phyloP scores from a whole-genome alignment of 345 rosid genomes.

The Eucalyptus regnans region DNA sequence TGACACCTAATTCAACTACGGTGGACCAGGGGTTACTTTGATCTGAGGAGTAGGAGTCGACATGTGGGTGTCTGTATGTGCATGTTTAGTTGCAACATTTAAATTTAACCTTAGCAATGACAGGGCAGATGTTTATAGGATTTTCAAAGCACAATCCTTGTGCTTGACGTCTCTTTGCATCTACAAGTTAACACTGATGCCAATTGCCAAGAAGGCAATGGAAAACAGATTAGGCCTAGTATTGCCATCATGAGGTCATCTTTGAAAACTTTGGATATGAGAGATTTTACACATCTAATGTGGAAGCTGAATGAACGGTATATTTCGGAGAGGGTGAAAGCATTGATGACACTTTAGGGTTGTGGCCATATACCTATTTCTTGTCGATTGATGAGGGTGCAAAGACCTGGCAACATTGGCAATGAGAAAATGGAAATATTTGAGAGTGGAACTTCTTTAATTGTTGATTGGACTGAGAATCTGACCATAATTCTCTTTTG shows the following conservation, averaged over 20 bases:
- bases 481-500: constrained; percentile 6
- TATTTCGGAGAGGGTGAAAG: background rate
- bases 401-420: background rate
- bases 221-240: background rate
- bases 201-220: background rate
- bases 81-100: background rate
- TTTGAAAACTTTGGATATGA: background rate
- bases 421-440: background rate
- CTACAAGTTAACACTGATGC: background rate
- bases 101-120: background rate
- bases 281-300: background rate
- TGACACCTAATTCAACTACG: background rate
- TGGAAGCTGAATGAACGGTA: background rate
- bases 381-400: background rate
- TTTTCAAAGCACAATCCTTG: background rate
- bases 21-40: background rate
- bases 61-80: background rate
- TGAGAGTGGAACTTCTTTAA: background rate
- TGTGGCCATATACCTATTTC: background rate
- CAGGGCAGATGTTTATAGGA: background rate
- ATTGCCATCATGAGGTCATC: background rate
- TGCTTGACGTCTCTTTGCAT: background rate
- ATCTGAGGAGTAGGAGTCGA: background rate
- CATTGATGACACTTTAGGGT: background rate
- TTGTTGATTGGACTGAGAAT: background rate